Conservation (phyloP, 2,329 filamentous ascomycete species). For the Claviceps humidiphila region DNA sequence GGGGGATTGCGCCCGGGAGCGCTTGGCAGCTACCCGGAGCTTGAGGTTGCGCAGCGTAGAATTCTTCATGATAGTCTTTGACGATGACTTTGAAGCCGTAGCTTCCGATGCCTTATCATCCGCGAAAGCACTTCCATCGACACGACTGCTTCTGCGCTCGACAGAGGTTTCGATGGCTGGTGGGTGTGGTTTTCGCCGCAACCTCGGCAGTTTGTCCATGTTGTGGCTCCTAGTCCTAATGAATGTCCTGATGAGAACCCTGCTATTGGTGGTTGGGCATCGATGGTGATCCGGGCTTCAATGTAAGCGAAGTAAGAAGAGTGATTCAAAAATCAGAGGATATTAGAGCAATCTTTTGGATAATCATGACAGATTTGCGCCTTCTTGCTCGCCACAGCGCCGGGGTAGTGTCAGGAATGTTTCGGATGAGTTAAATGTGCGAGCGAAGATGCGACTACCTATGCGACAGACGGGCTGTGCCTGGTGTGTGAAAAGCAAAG, state of each 20-base stretch:
- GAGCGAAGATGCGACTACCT: not conserved
- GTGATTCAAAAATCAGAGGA: no score
- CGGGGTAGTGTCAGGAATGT: not conserved
- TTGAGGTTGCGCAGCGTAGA: constrained; percentile 32
- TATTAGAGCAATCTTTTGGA: no score
- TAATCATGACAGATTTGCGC: not conserved
- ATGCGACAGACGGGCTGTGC: not conserved
- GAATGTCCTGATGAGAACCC: not conserved
- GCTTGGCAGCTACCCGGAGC: constrained; percentile 32
- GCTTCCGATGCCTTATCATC: not conserved
- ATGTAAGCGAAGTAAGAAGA: not conserved
- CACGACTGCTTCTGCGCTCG: constrained; percentile 19
- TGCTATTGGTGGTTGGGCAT: not conserved
- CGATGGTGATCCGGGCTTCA: not conserved
- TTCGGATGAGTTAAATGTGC: not conserved
- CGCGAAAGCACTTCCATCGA: constrained; percentile 11
- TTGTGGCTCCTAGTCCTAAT: not conserved
- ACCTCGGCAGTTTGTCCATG: constrained; percentile 30
- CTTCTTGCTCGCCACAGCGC: not conserved
- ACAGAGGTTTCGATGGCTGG: constrained; percentile 28
- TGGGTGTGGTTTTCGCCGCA: constrained; percentile 30
- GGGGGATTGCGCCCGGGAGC: constrained; percentile 30
- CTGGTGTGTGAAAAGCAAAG: not conserved
- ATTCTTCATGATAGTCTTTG: constrained; percentile 17
- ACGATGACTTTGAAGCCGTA: constrained; percentile 8